Evolutionary conservation across 805 yeast genomes (phyloP), one percentile per base, ranked within the genome.

Genomic region (Candida methanosorbosa): DNA sequence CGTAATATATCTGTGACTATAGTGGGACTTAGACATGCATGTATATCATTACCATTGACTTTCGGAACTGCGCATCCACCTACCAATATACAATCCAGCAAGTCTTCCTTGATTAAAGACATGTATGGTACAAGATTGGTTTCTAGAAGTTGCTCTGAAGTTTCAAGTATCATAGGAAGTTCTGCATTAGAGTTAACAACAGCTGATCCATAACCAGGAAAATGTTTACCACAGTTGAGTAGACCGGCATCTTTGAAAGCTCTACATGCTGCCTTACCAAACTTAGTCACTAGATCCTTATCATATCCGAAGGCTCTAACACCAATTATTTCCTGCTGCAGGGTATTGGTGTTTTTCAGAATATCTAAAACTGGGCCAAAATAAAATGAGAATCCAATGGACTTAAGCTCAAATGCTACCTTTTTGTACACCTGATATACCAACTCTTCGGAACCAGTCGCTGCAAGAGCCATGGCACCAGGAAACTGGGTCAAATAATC

Each of bases 11-110:
- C 71, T 19, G 63, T 63, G 6, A 72, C 53, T 5, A 72, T 52
- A 5, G 63, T 52, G 4, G 75, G 75, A 29, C 71, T 65, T 39
- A 72, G 54, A 39, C 78, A 72, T 5, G 79, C 77, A 46, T 72
- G 78, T 26, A 69, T 64, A 41, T 72, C 79, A 40, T 70, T 72
- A 14, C 72, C 72, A 22, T 70, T 59, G 17, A 72, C 61, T 24
- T 69, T 66, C 0, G 82, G 81, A 11, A 75, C 73, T 2, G 78
- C 80, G 41, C 80, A 75, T 12, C 81, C 81, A 11, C 79, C 78
- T 4, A 75, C 78, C 49, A 68, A 60, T 14, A 75, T 56, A 1
- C 79, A 72, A 50, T 75, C 81, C 32, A 75, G 52, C 9, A 65
- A 40, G 20, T 57, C 63, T 25, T 59, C 64, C 28, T 66, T 59